Evolutionary conservation across 768 basidiomycete genomes (phyloP), one percentile per base, ranked within the genome.

Genomic region (Glaciozyma antarctica): DNA sequence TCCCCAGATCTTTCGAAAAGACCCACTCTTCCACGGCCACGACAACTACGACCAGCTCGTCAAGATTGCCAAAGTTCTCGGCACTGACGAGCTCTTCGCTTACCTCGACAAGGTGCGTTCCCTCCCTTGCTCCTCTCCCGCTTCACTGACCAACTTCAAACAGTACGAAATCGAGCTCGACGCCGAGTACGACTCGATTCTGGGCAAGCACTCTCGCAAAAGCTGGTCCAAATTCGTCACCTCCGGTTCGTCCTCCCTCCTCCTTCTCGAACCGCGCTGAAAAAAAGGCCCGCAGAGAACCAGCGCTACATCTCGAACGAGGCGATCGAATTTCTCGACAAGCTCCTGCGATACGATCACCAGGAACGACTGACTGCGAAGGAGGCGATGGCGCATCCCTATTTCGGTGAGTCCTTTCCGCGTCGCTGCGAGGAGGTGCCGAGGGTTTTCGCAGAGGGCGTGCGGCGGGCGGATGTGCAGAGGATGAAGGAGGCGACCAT

Each of bases 91-190:
- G 19, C 44, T 72, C 19, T 65, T 58, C 53, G 54, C 60, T 4
- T 72, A 72, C 64, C 70, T 78, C 61, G 77, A 78, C 38, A 70
- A 72, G 58, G 56, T 58, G 43, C 16, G 54, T 54, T 26, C 21
- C 24, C 26, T 45, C 21, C 19, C 26, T 58, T 9, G 5, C 21
- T 17, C n/a, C 17, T 53, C 49, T 13, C 12, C 21, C 19, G 30
- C 28, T 16, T 53, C 49, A 2, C 15, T 22, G 1, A 22, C 8
- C 38, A 17, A 7, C 6, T n/a, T 16, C 30, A 88, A 90, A 77
- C 90, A 91, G 79, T 99, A 99, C 79, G 88, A 88, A 74, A 95
- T 99, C 65, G 88, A 90, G 43, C 84, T 98, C 52, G 93, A 95
- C 75, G 83, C 89, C n/a, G 90, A 92, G 75, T 97, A 92, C 73